These are phyloP conservation scores for Sutorius australiensis DNA, from an alignment of 768 basidiomycete species.

Conservation along the genomic window DNA sequence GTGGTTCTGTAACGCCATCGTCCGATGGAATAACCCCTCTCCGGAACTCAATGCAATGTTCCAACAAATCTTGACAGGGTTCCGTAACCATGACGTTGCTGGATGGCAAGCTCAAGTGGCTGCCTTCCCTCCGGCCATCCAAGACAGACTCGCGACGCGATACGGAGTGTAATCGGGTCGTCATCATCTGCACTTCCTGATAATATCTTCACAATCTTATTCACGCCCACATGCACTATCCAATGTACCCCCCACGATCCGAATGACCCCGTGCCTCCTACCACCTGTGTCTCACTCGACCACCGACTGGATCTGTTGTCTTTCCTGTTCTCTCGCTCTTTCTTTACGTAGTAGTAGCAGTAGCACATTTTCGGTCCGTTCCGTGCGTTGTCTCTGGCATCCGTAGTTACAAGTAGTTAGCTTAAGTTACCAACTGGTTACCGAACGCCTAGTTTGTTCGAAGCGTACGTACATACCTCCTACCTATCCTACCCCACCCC, in stretches of 20 bases:
- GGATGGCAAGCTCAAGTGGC: constrained; percentile 84
- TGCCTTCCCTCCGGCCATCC: constrained; percentile 83
- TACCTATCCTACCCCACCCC: neutral
- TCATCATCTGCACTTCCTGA: neutral
- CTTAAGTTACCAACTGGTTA: constrained; percentile 25
- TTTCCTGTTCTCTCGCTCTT: neutral
- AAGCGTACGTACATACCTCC: constrained; percentile 14
- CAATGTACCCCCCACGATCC: constrained; percentile 14
- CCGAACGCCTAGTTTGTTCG: constrained; percentile 36
- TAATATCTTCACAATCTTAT: constrained; percentile 16
- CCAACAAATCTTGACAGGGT: constrained; percentile 80
- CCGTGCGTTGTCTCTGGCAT: constrained; percentile 24
- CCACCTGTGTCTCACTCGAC: constrained; percentile 31
- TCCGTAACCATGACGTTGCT: constrained; percentile 82
- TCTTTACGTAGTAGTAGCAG: constrained; percentile 21
- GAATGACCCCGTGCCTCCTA: constrained; percentile 12
- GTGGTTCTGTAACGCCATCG: constrained; percentile 98
- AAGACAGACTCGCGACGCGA: constrained; percentile 78
- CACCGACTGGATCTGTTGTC: constrained; percentile 22
- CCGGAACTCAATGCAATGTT: constrained; percentile 93
- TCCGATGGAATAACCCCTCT: constrained; percentile 92
- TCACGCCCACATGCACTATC: constrained; percentile 4
- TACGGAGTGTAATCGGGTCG: constrained; percentile 70
- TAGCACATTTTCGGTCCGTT: constrained; percentile 22
- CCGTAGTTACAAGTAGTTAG: constrained; percentile 32